Base-by-base conservation (phyloP, 164 flowering plant species). In the Stephania cephalantha region DNA sequence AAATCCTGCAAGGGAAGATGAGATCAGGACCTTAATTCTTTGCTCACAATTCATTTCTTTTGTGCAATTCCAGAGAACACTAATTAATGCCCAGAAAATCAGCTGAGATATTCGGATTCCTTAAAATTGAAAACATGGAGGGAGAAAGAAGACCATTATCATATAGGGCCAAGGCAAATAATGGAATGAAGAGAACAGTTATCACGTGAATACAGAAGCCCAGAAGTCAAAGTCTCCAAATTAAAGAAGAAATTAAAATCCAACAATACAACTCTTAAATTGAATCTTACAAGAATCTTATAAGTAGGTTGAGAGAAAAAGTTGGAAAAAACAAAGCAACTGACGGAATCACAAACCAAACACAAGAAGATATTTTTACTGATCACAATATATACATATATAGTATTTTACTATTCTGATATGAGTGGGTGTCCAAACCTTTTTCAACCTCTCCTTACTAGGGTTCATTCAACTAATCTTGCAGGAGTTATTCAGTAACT, bases 1-100 rank as follows among this genome's bases (percentile, higher is more conserved):
- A 79, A 68, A 58, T 85, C 83, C 88, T 86, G 78, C 70, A 74
- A 64, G 45, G 73, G 52, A 53, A 74, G 48, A 75, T 69, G 55
- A 46, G 15, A 71, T 72, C 30, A 74, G 77, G 30, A 15, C 29
- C 75, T 58, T 9, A 9, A 58, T 58, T 55, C 64, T 58, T 6
- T 15, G 64, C 18, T 58, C 20, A 2, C 42, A 35, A 35, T 35
- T 58, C 6, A 18, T 58, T 5, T 58, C 18, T 58, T n/a, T 58
- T 3, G 64, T 0, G 17, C 20, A 58, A 58, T 6, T 12, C 18
- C 18, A 15, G 64, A 58, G 15, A 58, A 18, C 18, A 1, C 17
- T 58, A n/a, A 7, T 58, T 58, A n/a, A 7, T 58, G 64, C 64
- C 64, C 64, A 58, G 64, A 58, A 58, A n/a, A 58, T 15, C 64